Percentiles rank a stretch among this genome's conserved stretches.
These are phyloP conservation scores for Leccinum arenicola DNA, from an alignment of 768 basidiomycete species.

Conservation along the genomic window DNA sequence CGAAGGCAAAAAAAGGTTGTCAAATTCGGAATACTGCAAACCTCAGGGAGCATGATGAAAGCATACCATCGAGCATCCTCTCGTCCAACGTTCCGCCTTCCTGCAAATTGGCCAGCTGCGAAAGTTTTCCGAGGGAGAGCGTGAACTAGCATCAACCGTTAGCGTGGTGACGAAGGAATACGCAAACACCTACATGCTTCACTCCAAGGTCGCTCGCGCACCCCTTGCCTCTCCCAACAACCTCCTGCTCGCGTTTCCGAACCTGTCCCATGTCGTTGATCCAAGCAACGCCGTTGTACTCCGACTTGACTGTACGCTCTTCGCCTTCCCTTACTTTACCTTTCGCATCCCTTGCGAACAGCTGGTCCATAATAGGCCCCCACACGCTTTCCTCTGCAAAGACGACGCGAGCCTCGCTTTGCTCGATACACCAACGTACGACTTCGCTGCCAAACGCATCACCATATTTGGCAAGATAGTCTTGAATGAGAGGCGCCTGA, in stretches of 20 bases:
- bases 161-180: constrained; percentile 1
- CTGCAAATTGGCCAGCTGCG: constrained; percentile 62
- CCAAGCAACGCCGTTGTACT: constrained; percentile 67
- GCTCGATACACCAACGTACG: constrained; percentile 91
- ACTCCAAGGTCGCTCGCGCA: constrained; percentile 58
- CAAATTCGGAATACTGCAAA: background rate
- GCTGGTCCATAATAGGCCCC: constrained; percentile 62
- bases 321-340: constrained; percentile 26
- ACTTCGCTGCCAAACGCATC: constrained; percentile 85
- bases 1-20: constrained; percentile 1
- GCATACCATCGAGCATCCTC: constrained; percentile 52
- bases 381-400: constrained; percentile 73
- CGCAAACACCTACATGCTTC: constrained; percentile 63
- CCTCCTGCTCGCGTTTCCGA: constrained; percentile 59
- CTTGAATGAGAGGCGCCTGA: constrained; percentile 56
- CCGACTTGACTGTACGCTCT: constrained; percentile 45
- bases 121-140: constrained; percentile 87
- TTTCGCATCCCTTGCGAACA: constrained; percentile 44
- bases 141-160: constrained; percentile 56
- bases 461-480: constrained; percentile 75
- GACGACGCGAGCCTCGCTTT: constrained; percentile 79
- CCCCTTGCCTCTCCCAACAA: constrained; percentile 60
- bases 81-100: constrained; percentile 49
- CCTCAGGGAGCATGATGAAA: background rate
- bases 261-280: constrained; percentile 77